phyloP scores from a whole-genome alignment of 2,329 filamentous ascomycete species.

The Diaporthe velutina region DNA sequence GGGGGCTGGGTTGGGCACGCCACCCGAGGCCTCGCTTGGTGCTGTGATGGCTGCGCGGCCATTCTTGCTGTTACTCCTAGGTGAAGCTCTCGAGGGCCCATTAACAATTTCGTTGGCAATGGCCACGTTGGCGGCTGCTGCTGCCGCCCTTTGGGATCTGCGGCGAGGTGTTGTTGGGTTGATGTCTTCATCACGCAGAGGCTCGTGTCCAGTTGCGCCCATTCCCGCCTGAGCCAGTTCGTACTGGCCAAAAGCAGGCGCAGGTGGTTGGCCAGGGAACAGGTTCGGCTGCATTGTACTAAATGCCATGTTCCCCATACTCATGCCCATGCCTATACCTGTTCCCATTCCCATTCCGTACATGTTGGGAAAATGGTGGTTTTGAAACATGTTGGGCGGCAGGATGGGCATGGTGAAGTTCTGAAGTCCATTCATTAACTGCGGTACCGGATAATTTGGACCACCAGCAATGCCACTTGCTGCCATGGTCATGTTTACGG shows the following conservation, averaged over 20 bases:
- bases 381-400: not conserved
- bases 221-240: not conserved
- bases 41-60: conserved; percentile 44
- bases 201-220: not conserved
- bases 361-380: not conserved
- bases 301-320: conserved; percentile 16
- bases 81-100: conserved; percentile 11
- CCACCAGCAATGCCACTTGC: not conserved
- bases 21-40: conserved; percentile 62
- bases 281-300: conserved; percentile 23
- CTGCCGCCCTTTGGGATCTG: not conserved
- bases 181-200: not conserved
- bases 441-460: not conserved
- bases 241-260: conserved; percentile 19
- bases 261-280: conserved; percentile 19
- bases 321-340: not conserved
- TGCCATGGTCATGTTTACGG: not conserved
- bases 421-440: conserved; percentile 31
- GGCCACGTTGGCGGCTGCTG: conserved; percentile 53
- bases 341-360: not conserved
- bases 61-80: not conserved
- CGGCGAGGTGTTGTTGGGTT: not conserved
- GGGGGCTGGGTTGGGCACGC: conserved; percentile 70
- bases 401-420: conserved; percentile 11
- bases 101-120: conserved; percentile 41